phyloP scores from a whole-genome alignment of 352 stramenopile species.

The Phytophthora sp. region DNA sequence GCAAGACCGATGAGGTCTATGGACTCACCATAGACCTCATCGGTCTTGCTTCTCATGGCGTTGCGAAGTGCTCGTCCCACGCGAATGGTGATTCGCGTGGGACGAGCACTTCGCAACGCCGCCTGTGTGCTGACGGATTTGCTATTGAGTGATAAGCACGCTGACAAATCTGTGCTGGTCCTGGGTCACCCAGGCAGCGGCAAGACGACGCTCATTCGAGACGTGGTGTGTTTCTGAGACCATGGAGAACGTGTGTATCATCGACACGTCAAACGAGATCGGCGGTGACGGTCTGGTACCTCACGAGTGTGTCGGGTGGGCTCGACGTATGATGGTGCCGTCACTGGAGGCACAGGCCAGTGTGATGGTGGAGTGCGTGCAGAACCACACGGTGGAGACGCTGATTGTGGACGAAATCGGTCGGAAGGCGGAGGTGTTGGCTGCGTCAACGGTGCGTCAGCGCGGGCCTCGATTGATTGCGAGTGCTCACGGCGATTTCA shows the following conservation, averaged over 20 bases:
- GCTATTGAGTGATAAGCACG: constrained; percentile 51
- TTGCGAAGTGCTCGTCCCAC: too few species aligned
- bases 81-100: too few species aligned
- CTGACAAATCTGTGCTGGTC: constrained; percentile 64
- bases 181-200: constrained; percentile 70
- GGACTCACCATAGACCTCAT: constrained; percentile 80
- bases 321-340: constrained; percentile 84
- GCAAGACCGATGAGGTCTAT: constrained; percentile 60
- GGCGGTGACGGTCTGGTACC: constrained; percentile 83
- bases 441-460: constrained; percentile 69
- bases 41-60: too few species aligned
- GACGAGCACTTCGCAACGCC: constrained; percentile 63
- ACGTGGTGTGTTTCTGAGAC: constrained; percentile 69
- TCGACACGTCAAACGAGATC: constrained; percentile 94
- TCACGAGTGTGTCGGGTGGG: constrained; percentile 73
- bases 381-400: constrained; percentile 90
- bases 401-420: constrained; percentile 93
- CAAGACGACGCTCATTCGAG: constrained; percentile 89
- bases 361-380: constrained; percentile 91
- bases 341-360: constrained; percentile 66
- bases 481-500: constrained; percentile 85
- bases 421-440: constrained; percentile 75
- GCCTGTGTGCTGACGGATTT: constrained; percentile 74
- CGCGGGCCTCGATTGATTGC: constrained; percentile 85
- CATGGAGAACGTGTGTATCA: constrained; percentile 81